Conservation (phyloP, 306 rosid genomes). For the Fragaria iinumae region DNA sequence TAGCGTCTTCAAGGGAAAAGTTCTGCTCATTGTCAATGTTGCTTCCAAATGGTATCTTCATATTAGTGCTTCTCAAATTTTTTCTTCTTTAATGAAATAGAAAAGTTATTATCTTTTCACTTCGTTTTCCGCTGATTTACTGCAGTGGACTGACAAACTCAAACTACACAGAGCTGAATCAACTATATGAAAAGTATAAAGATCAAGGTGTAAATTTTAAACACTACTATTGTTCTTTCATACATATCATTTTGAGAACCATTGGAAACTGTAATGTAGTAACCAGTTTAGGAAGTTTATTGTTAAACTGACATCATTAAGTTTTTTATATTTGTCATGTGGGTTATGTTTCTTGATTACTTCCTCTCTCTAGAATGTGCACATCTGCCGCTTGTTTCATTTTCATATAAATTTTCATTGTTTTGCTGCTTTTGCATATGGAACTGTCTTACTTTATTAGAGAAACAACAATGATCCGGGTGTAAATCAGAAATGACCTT, state of each 20-base stretch:
- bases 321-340: not conserved
- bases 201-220: constrained; percentile 54
- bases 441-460: too few species aligned
- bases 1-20: constrained; percentile 63
- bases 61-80: not conserved
- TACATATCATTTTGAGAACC: not conserved
- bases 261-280: not conserved
- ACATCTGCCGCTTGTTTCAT: not conserved
- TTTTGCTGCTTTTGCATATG: not conserved
- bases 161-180: constrained; percentile 79
- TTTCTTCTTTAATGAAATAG: not conserved
- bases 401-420: not conserved
- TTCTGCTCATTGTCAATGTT: constrained; percentile 75
- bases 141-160: constrained; percentile 87
- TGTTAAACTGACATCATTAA: constrained; percentile 4
- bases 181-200: constrained; percentile 64
- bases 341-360: not conserved
- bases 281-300: constrained; percentile 4
- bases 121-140: constrained; percentile 17
- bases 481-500: too few species aligned
- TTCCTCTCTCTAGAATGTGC: not conserved
- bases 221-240: not conserved
- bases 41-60: constrained; percentile 80
- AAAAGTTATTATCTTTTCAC: not conserved
- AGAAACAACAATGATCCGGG: not conserved